These are phyloP conservation scores for Physaria fendleri DNA, from an alignment of 345 rosid species.

Conservation along the genomic window DNA sequence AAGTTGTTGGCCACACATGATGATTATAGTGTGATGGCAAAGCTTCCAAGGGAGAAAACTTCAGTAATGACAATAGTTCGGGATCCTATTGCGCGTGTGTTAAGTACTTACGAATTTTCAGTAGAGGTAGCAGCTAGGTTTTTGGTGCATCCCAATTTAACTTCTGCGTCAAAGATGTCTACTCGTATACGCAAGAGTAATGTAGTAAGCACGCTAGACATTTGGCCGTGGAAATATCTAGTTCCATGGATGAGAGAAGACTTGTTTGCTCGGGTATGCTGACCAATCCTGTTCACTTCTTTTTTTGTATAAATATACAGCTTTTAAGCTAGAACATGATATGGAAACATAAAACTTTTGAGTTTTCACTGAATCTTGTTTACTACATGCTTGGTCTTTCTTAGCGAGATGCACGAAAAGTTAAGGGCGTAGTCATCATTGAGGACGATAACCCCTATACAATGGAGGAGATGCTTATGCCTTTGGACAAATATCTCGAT, in stretches of 20 bases:
- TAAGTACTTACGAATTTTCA: slow-evolving; percentile 92
- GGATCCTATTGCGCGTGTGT: slow-evolving; percentile 79
- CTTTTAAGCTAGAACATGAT: slow-evolving; percentile 5
- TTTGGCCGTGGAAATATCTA: slow-evolving; percentile 98
- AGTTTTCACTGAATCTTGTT: too few species aligned
- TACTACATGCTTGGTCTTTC: slow-evolving; percentile 14
- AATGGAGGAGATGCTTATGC: slow-evolving; percentile 80
- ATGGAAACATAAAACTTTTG: background rate
- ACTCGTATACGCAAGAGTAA: slow-evolving; percentile 50
- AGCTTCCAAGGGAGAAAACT: slow-evolving; percentile 71
- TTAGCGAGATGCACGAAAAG: slow-evolving; percentile 68
- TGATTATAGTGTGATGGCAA: slow-evolving; percentile 90
- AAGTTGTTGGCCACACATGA: slow-evolving; percentile 85
- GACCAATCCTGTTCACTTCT: too few species aligned
- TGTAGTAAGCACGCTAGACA: slow-evolving; percentile 86
- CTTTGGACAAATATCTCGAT: slow-evolving; percentile 62
- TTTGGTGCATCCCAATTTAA: slow-evolving; percentile 90
- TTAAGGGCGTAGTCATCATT: slow-evolving; percentile 35
- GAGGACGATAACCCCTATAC: slow-evolving; percentile 55
- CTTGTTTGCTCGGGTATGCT: slow-evolving; percentile 76
- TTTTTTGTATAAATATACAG: too few species aligned
- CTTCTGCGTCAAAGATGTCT: slow-evolving; percentile 68
- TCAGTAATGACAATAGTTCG: slow-evolving; percentile 89
- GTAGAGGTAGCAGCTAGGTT: slow-evolving; percentile 96
- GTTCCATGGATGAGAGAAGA: slow-evolving; percentile 99